Conservation (phyloP, 495 filamentous ascomycete genomes). For the Trichoderma parareesei region DNA sequence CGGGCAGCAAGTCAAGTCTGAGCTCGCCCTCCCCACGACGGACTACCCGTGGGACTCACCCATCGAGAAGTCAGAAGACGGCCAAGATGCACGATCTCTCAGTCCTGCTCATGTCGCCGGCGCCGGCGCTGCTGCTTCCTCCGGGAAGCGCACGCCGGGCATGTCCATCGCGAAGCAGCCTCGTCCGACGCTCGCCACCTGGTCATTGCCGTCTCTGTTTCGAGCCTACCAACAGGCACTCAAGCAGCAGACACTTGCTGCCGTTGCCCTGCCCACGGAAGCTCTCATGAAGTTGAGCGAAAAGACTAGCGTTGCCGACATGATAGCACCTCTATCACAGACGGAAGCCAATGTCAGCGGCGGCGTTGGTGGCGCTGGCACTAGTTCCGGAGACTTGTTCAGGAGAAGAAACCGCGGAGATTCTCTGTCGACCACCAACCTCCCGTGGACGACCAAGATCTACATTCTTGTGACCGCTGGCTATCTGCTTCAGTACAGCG, state of each 20-base stretch:
- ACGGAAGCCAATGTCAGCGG: slow-evolving; percentile 19
- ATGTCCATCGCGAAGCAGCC: slow-evolving; percentile 24
- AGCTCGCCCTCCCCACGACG: slow-evolving; percentile 24
- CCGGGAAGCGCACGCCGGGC: slow-evolving; percentile 4
- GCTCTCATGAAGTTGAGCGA: slow-evolving; percentile 55
- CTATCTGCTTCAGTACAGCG: slow-evolving; percentile 80
- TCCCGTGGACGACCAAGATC: slow-evolving; percentile 76
- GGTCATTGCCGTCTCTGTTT: slow-evolving; percentile 78
- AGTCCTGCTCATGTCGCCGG: not conserved
- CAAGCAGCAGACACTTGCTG: slow-evolving; percentile 44
- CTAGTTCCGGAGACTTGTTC: not conserved
- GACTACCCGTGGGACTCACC: not conserved
- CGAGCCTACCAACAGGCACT: slow-evolving; percentile 84
- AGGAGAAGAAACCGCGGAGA: slow-evolving; percentile 40
- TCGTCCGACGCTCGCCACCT: slow-evolving; percentile 22
- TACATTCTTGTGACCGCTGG: slow-evolving; percentile 77
- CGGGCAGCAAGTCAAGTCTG: slow-evolving; percentile 30
- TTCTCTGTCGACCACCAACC: slow-evolving; percentile 49
- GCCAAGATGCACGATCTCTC: not conserved
- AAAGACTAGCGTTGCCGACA: slow-evolving; percentile 22
- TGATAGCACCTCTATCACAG: slow-evolving; percentile 15
- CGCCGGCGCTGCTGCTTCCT: not conserved
- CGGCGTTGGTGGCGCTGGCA: slow-evolving; percentile 15
- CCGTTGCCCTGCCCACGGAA: slow-evolving; percentile 44
- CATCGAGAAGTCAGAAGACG: not conserved